Base-by-base conservation (phyloP, 768 basidiomycete genomes). In the Boletus rubescentipes region DNA sequence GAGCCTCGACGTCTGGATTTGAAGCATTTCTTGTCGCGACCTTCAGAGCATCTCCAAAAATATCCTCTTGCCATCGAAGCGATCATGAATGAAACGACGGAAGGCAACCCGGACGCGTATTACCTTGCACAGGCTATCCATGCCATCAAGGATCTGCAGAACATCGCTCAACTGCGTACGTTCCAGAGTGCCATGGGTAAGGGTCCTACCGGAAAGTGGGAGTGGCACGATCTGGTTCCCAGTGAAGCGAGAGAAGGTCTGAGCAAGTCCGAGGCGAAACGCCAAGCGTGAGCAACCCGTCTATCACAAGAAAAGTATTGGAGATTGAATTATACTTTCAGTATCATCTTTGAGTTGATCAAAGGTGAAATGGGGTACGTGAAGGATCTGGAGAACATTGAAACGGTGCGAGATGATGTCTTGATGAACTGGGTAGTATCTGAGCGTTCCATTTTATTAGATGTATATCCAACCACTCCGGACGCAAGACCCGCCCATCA, bases 351-450 rank as follows among this genome's bases (percentile, higher is more conserved):
- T 64, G 93, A 97, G 74, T 70, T 96, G 57, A 96, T 97, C 70
- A 91, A 96, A 70, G 90, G 91, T 58, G 93, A 97, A 70, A 96
- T 96, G 92, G 84, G 85, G 26, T 97, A 95, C 65, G 93, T 96
- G 26, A 90, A 86, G 61, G 93, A 97, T 75, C 71, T 97, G 54
- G 90, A 93, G 70, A 89, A 86, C 51, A 87, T 97, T 41, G 86
- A 89, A 55, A 76, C 76, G 56, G 93, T 93, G 62, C 15, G 67
- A 45, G 26, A 43, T 41, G 20, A 21, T 40, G 1, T 0, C 11
- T 83, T 65, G 10, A 29, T 37, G 23, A 20, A 15, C n/a, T 39
- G 31, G 5, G 35, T 47, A 34, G 26, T 34, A 36, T 18, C 44
- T 60, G 30, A 65, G 14, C 20, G 39, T 53, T 26, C 51, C 21